A percentile compares a stretch with the other conserved stretches of the same genome.
phyloP scores from a whole-genome alignment of 2,329 filamentous ascomycete species.

The Colletotrichum paranaense region DNA sequence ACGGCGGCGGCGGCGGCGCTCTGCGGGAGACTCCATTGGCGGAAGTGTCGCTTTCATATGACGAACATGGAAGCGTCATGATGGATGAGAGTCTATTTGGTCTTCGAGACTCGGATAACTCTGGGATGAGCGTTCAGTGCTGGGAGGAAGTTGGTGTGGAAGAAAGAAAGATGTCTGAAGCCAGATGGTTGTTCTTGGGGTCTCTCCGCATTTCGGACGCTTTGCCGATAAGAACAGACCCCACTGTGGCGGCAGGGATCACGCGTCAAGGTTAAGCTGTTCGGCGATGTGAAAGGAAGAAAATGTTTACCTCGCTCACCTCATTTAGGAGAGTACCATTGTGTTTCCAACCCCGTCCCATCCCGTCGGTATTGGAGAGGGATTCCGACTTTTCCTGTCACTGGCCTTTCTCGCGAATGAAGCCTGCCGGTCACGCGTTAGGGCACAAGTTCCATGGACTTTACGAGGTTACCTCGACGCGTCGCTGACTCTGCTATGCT shows the following conservation, averaged over 20 bases:
- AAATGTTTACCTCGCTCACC: background rate
- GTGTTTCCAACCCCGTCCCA: background rate
- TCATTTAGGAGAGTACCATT: background rate
- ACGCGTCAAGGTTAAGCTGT: background rate
- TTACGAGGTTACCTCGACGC: background rate
- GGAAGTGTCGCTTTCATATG: background rate
- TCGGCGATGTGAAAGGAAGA: background rate
- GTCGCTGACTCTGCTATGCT: background rate
- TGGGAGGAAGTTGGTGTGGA: background rate
- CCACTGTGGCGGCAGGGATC: background rate
- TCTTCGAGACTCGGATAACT: background rate
- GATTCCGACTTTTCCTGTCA: background rate
- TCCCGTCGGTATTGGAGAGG: background rate
- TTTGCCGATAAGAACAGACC: background rate
- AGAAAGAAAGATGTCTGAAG: background rate
- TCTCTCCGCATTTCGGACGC: constrained; percentile 2
- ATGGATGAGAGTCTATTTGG: background rate
- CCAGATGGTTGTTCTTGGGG: background rate
- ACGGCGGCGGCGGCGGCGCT: constrained; percentile 36
- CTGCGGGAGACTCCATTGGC: constrained; percentile 21
- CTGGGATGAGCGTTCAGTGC: too few species aligned
- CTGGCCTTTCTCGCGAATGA: background rate
- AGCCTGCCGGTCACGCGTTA: background rate
- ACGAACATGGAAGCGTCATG: background rate
- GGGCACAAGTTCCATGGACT: background rate